phyloP scores from a whole-genome alignment of 2,329 filamentous ascomycete genomes.

The Ophiostoma novo-ulmi region DNA sequence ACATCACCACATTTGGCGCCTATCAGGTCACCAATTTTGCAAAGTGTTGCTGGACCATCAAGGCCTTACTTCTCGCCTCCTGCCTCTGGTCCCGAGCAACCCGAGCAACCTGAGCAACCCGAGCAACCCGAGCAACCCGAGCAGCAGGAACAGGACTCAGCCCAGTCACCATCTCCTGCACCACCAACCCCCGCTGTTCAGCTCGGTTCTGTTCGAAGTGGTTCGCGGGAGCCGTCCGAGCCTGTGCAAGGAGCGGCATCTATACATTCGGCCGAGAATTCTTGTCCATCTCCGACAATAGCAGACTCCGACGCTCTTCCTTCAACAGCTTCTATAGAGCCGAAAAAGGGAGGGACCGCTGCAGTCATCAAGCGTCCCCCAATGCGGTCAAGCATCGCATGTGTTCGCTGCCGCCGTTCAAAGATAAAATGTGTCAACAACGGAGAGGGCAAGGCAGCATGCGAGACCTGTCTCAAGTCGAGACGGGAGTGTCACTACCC shows the following conservation, averaged over 20 bases:
- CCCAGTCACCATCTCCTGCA: neutral
- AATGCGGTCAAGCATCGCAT: constrained; percentile 77
- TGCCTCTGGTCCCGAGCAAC: neutral
- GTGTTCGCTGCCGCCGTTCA: constrained; percentile 67
- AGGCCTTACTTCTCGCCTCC: neutral
- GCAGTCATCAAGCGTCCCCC: constrained; percentile 35
- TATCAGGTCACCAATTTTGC: neutral
- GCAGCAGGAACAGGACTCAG: neutral
- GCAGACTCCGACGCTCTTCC: neutral
- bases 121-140: no score
- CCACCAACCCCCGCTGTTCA: neutral
- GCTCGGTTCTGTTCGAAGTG: neutral
- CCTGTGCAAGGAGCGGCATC: neutral
- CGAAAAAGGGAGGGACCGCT: constrained; percentile 37
- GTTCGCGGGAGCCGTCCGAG: neutral
- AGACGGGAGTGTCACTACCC: constrained; percentile 71
- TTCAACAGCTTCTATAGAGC: constrained; percentile 29
- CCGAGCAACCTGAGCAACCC: neutral
- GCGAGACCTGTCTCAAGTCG: constrained; percentile 67
- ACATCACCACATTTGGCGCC: neutral
- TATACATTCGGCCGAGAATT: neutral
- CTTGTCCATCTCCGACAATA: neutral
- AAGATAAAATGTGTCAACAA: constrained; percentile 86
- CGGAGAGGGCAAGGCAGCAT: constrained; percentile 60
- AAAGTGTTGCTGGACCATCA: neutral